A percentile compares a stretch with the other conserved stretches of the same genome.
Evolutionary conservation across 257 asterid genomes (phyloP).

Genomic region (Lavandula angustifolia): DNA sequence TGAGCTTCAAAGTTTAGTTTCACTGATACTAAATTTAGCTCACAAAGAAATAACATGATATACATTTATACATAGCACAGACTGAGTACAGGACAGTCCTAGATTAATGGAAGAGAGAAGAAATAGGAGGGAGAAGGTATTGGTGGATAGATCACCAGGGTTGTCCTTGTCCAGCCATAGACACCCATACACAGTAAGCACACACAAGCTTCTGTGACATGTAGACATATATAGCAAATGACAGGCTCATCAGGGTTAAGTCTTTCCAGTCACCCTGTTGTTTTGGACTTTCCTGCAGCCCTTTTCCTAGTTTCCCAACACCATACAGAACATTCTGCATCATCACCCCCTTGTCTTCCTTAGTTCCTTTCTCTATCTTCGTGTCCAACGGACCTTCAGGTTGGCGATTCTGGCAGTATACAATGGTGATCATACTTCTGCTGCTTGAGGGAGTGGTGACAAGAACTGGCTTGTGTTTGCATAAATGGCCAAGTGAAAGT

Average conservation of each 20-base stretch:
- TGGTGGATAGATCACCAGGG: constrained; percentile 40
- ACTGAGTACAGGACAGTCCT: background rate
- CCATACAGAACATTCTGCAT: constrained; percentile 36
- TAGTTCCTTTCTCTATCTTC: constrained; percentile 36
- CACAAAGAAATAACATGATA: background rate
- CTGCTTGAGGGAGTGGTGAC: constrained; percentile 5
- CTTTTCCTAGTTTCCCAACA: constrained; percentile 54
- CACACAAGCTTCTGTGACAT: constrained; percentile 92
- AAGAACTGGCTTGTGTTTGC: constrained; percentile 32
- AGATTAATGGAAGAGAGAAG: background rate
- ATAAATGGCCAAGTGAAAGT: constrained; percentile 31
- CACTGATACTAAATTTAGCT: constrained; percentile 9
- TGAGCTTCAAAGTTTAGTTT: background rate
- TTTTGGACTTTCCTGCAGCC: constrained; percentile 70
- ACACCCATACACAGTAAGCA: constrained; percentile 84
- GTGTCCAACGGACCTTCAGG: constrained; percentile 21
- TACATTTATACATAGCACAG: background rate
- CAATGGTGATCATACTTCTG: constrained; percentile 35
- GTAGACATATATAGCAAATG: constrained; percentile 88
- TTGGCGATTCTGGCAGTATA: constrained; percentile 48
- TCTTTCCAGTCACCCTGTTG: constrained; percentile 95
- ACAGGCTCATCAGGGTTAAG: constrained; percentile 69
- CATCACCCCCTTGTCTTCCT: constrained; percentile 30
- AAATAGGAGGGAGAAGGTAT: background rate
- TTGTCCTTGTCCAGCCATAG: constrained; percentile 48